Evolutionary conservation across 352 stramenopile genomes (phyloP), one percentile per base, ranked within the genome.

Genomic region (Phytophthora melonis): DNA sequence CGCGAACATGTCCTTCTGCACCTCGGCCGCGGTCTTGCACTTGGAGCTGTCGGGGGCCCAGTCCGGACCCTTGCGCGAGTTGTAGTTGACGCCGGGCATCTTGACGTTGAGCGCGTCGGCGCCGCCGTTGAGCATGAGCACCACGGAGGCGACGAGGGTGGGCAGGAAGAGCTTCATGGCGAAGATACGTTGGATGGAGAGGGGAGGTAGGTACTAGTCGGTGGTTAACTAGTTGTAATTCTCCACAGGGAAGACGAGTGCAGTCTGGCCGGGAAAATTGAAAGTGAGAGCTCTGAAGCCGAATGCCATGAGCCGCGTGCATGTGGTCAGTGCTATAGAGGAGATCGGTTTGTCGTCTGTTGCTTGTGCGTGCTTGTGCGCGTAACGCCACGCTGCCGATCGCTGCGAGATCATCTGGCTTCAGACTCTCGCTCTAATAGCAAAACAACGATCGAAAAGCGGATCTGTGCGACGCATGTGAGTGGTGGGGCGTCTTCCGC

Each of bases 21-120:
- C 77, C 62, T 87, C 68, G 3, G 66, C 41, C 13, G 39, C 25
- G 14, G 61, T 72, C 64, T 90, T 91, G 75, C 83, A 93, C 10
- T 65, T 66, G 25, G 74, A 14, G 9, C 53, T 58, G 16, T 64
- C 23, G 9, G 74, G 2, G 0, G n/a, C 68, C 79, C 81, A 90
- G 62, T 90, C 82, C 10, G 75, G 63, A 0, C 70, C 80, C 52
- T 82, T 84, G 58, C 83, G 83, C 23, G 79, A 75, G 78, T 90
- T 90, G 74, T 90, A 93, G 82, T 93, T 90, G 72, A 93, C 72
- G 34, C 83, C 86, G 32, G 87, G 82, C 60, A 92, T 67, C 45
- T 71, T 77, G 57, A 86, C 78, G 63, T 82, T 81, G 66, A 83
- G 70, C 54, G 71, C 77, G 49, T 81, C 54, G 41, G 47, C 50